Percentiles rank a stretch among this genome's conserved stretches.
Conservation (phyloP, 2,329 filamentous ascomycete genomes). For the Amylocarpus encephaloides region DNA sequence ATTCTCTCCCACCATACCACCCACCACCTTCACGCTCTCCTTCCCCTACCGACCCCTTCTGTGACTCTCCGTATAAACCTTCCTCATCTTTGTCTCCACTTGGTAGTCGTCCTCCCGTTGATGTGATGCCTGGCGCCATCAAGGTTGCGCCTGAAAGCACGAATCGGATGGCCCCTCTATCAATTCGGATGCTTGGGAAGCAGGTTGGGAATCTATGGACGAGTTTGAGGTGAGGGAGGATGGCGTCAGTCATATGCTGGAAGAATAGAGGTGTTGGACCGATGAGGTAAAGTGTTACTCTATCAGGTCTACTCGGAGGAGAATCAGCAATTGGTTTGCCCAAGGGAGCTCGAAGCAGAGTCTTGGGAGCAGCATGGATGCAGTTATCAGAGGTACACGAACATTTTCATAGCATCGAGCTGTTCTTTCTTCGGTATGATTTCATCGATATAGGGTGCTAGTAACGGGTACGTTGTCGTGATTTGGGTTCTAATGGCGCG, state of each 20-base stretch:
- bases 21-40: conserved; percentile 33
- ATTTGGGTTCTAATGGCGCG: conserved; percentile 78
- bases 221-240: conserved; percentile 82
- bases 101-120: conserved; percentile 73
- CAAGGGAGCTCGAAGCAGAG: not conserved
- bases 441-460: conserved; percentile 85
- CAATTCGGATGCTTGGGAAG: conserved; percentile 82
- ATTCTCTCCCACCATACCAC: conserved; percentile 54
- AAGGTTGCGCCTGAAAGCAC: conserved; percentile 88
- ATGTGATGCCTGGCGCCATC: conserved; percentile 93
- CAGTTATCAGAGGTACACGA: conserved; percentile 16
- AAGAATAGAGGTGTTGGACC: conserved; percentile 78
- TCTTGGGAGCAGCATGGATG: not conserved
- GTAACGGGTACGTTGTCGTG: conserved; percentile 75
- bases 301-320: conserved; percentile 58
- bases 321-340: conserved; percentile 8
- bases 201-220: conserved; percentile 84
- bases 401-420: conserved; percentile 83
- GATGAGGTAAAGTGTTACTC: conserved; percentile 81
- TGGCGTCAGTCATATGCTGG: conserved; percentile 66
- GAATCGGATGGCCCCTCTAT: conserved; percentile 93
- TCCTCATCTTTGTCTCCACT: conserved; percentile 33
- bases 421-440: conserved; percentile 93
- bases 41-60: conserved; percentile 17
- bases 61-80: conserved; percentile 26